These are phyloP conservation scores for Geopyxis carbonaria DNA, from an alignment of 495 filamentous ascomycete species.

Conservation along the genomic window DNA sequence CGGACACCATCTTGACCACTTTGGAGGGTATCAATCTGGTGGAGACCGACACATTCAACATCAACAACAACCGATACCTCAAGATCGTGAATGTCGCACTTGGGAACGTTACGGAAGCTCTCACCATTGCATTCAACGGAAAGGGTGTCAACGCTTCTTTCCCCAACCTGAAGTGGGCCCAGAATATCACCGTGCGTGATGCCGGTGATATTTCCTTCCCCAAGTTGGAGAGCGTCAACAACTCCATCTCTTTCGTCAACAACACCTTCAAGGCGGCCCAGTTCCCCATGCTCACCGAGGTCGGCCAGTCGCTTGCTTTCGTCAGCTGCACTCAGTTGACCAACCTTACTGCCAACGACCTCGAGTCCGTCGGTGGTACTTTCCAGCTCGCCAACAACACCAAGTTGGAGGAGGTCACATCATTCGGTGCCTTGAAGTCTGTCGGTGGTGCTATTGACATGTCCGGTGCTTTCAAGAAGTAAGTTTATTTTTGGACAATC, in stretches of 20 bases:
- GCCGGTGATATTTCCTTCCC: conserved; percentile 57
- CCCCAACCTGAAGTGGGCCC: conserved; percentile 58
- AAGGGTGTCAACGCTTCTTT: conserved; percentile 41
- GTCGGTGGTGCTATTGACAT: conserved; percentile 79
- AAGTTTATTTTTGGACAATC: conserved; percentile 28
- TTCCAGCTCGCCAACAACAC: conserved; percentile 83
- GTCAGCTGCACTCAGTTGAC: conserved; percentile 55
- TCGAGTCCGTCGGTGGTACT: conserved; percentile 56
- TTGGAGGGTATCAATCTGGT: conserved; percentile 64
- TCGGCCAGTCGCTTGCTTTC: conserved; percentile 59
- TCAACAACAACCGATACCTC: conserved; percentile 67
- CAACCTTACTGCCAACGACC: conserved; percentile 55
- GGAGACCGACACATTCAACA: conserved; percentile 42
- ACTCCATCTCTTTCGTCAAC: conserved; percentile 67
- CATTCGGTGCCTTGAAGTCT: conserved; percentile 47
- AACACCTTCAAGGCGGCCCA: conserved; percentile 51
- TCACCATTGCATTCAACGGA: conserved; percentile 49
- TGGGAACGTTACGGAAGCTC: conserved; percentile 42
- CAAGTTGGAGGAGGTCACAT: conserved; percentile 40
- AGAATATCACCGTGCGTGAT: conserved; percentile 79
- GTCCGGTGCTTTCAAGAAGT: conserved; percentile 69
- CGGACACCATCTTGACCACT: conserved; percentile 60
- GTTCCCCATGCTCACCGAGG: conserved; percentile 64
- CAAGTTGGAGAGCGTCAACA: conserved; percentile 56
- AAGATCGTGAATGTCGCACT: conserved; percentile 54